Percentiles rank a stretch among this genome's conserved stretches.
phyloP scores from a whole-genome alignment of 306 rosid genomes.

The Dryas drummondii region DNA sequence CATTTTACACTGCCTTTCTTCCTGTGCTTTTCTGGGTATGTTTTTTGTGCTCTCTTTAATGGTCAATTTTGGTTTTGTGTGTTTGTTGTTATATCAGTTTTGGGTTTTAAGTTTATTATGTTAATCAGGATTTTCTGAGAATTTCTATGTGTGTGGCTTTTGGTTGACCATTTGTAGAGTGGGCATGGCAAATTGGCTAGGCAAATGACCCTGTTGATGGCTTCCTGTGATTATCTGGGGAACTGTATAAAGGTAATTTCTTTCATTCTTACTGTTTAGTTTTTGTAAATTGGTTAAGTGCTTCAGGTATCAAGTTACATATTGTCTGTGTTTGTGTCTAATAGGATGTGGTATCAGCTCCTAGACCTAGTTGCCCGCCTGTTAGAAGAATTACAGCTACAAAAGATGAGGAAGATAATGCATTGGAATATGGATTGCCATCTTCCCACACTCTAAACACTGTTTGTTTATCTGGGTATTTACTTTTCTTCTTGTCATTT shows the following conservation, averaged over 20 bases:
- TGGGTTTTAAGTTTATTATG: not conserved
- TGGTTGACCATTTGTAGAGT: constrained; percentile 50
- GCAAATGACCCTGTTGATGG: constrained; percentile 94
- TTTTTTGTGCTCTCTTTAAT: constrained; percentile 9
- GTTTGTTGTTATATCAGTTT: not conserved
- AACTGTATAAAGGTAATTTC: constrained; percentile 71
- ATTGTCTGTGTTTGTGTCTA: constrained; percentile 16
- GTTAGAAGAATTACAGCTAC: constrained; percentile 84
- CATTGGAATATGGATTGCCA: constrained; percentile 93
- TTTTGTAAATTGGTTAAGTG: not conserved
- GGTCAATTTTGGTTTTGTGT: not conserved
- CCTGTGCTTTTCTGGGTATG: constrained; percentile 92
- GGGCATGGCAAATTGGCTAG: constrained; percentile 97
- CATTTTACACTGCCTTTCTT: constrained; percentile 94
- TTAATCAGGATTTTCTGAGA: not conserved
- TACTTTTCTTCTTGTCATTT: constrained; percentile 14
- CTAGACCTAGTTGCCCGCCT: constrained; percentile 90
- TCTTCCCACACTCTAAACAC: constrained; percentile 97
- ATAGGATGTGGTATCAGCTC: constrained; percentile 93
- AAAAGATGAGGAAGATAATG: constrained; percentile 90
- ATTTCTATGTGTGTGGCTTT: constrained; percentile 16
- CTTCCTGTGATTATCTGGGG: constrained; percentile 85
- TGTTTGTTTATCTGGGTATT: constrained; percentile 90
- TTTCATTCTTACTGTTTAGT: not conserved
- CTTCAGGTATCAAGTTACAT: not conserved